Evolutionary conservation across 306 rosid genomes (phyloP).

Genomic region (Boehmeria nivea): DNA sequence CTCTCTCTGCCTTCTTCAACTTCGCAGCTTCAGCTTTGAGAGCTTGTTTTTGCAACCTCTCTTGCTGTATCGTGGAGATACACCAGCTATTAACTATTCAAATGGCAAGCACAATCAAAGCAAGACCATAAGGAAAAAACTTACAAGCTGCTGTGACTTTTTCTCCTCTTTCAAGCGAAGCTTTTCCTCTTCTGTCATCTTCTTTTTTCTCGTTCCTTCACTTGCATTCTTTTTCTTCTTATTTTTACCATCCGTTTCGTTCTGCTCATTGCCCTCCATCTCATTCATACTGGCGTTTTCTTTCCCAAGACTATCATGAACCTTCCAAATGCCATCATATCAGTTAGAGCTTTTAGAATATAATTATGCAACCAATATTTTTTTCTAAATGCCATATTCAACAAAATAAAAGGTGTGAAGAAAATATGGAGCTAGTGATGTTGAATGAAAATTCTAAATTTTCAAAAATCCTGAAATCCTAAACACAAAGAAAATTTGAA

Average conservation of each 20-base stretch:
- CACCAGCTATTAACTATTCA: constrained; percentile 14
- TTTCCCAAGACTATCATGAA: constrained; percentile 26
- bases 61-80: constrained; percentile 51
- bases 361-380: background rate
- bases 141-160: constrained; percentile 59
- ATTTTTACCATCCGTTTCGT: constrained; percentile 23
- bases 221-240: constrained; percentile 26
- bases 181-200: constrained; percentile 71
- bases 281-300: constrained; percentile 39
- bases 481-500: background rate
- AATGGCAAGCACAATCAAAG: constrained; percentile 13
- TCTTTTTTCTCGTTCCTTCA: constrained; percentile 41
- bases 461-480: background rate
- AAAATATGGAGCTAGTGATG: background rate
- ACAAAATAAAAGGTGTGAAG: background rate
- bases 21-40: constrained; percentile 84
- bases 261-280: constrained; percentile 26
- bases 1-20: constrained; percentile 67
- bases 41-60: constrained; percentile 67
- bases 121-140: constrained; percentile 26
- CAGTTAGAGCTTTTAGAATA: background rate
- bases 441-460: background rate
- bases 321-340: constrained; percentile 25
- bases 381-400: background rate
- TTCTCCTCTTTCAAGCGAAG: constrained; percentile 69